Evolutionary conservation across 2,329 filamentous ascomycete genomes (phyloP), one percentile per base, ranked within the genome.

Genomic region (Fusarium xylarioides): DNA sequence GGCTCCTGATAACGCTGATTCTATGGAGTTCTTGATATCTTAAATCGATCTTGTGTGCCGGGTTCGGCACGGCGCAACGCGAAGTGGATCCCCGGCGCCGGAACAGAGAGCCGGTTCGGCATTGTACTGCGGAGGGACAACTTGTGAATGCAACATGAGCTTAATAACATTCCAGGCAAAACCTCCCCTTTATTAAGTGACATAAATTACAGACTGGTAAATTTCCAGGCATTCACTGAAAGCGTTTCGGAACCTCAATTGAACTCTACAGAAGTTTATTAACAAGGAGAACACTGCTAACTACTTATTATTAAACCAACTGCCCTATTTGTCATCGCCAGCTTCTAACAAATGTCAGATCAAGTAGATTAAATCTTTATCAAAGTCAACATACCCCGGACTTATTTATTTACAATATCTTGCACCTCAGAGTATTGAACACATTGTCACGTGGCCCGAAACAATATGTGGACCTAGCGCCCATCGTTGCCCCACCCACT

Each of bases 211-310:
- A 32, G 7, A 32, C 28, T 32, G 7, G 15, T n/a, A 7, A 32
- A 18, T n/a, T 49, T n/a, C 11, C 15, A 49, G 21, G 15, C 7
- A 4, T 23, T 32, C 3, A 1, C 15, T 0, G 2, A 18, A 23
- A 49, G 21, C 3, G 15, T 5, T 3, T 23, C 2, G 1, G 28
- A 18, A 18, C 28, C 9, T 49, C 5, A 49, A 32, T 32, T 32
- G 0, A 3, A 32, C 28, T 5, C 21, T 1, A 18, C 11, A 5
- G 28, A 30, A n/a, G 19, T 47, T 4, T 49, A 1, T 32, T n/a
- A 0, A 11, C 1, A 11, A n/a, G 15, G 15, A 18, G 8, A 12
- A 18, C 2, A 49, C 15, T n/a, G 5, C 0, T 4, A n/a, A 6
- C n/a, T n/a, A n/a, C n/a, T n/a, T n/a, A n/a, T n/a, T n/a, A n/a